These are phyloP conservation scores for Scheffersomyces spartinae DNA, from an alignment of 805 yeast species.

Conservation along the genomic window DNA sequence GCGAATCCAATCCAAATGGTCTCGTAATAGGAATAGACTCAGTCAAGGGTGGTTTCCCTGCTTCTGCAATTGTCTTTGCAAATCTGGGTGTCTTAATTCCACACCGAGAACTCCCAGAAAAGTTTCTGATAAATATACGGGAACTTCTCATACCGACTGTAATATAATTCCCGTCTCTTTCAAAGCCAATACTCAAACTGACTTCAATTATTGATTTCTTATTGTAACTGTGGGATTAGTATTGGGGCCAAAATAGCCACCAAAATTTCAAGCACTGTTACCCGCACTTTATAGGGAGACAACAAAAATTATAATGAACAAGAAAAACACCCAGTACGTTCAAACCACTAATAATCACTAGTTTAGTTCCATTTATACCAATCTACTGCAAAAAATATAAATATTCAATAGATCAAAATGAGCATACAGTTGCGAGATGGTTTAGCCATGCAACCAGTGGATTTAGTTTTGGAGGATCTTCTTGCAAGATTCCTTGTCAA, in stretches of 20 bases:
- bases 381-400: slow-evolving; percentile 1
- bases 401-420: slow-evolving; percentile 21
- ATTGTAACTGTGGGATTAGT: no score
- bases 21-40: slow-evolving; percentile 17
- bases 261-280: background rate
- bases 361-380: background rate
- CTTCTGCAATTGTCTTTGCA: slow-evolving; percentile 22
- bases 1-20: slow-evolving; percentile 28
- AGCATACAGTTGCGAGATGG: slow-evolving; percentile 46
- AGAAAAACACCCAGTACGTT: slow-evolving; percentile 1
- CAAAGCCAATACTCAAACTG: no score
- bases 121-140: background rate
- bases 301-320: background rate
- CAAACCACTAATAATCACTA: no score
- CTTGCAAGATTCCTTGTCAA: slow-evolving; percentile 83
- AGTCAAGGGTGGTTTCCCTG: slow-evolving; percentile 27
- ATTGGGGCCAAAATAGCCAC: no score
- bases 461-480: slow-evolving; percentile 72
- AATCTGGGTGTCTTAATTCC: slow-evolving; percentile 20
- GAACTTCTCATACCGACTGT: background rate
- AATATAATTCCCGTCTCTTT: no score
- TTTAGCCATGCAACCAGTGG: slow-evolving; percentile 54
- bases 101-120: slow-evolving; percentile 1
- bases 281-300: background rate
- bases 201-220: no score